Base-by-base conservation (phyloP, 1,139 yeast species). In the Zygoascus meyerae region DNA sequence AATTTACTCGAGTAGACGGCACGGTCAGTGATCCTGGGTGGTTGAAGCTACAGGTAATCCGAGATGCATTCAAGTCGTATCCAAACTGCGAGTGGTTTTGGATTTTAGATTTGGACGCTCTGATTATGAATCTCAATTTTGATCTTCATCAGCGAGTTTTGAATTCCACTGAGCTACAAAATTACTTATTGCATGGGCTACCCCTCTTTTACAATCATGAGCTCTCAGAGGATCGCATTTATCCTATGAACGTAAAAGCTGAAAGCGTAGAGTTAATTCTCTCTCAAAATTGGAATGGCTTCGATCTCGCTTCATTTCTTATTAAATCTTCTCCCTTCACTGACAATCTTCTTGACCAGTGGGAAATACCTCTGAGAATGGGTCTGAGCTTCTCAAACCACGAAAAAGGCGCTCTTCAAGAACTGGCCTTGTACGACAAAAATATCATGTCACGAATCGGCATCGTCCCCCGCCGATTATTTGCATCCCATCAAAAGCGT, bases 51-150 rank as follows among this genome's bases (percentile, higher is more conserved):
- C 57, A 56, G 1, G 65, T 66, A 10, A 55, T 64, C 16, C 54
- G 52, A 18, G 57, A 60, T 30, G 65, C 61, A 8, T 59, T 60
- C 38, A 52, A 54, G 15, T 42, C 40, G 5, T 44, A 55, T 46
- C 67, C 66, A 8, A 57, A 59, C 1, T 64, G 56, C 12, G 64
- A 64, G 35, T 64, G 69, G 69, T 50, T 65, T 35, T 62, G 66
- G 63, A 63, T 67, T 67, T 51, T 64, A 18, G 68, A 64, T 39
- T 45, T 56, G 7, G 68, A 64, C 48, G 55, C 59, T 14, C 40
- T 64, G 26, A 62, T 64, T 37, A 56, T 62, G 59, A 61, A 65
- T 48, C 55, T 56, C 10, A 47, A 46, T 11, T 37, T 59, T 11
- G 60, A 63, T 37, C 50, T 67, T 12, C 64, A 62, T n/a, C 51